Percentiles rank a stretch among this genome's conserved stretches.
Evolutionary conservation across 352 stramenopile species (phyloP).

Genomic region (Pythium scleroteichum): DNA sequence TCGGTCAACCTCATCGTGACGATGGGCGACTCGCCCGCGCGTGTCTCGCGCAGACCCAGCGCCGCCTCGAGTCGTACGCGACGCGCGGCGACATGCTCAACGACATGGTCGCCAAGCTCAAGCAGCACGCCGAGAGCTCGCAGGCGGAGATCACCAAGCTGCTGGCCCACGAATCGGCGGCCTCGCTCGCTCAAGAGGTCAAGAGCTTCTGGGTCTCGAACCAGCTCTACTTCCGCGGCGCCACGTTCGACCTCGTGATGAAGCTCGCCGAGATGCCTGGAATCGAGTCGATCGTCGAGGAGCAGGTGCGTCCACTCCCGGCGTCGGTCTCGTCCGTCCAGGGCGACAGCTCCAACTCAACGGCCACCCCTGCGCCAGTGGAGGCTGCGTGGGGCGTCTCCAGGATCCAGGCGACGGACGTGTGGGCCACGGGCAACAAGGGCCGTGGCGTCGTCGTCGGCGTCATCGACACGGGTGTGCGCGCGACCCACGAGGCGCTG

Average conservation of each 20-base stretch:
- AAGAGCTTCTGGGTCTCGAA: constrained; percentile 42
- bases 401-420: constrained; percentile 17
- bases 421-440: constrained; percentile 29
- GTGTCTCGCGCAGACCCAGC: constrained; percentile 4
- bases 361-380: neutral
- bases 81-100: constrained; percentile 12
- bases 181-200: neutral
- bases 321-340: neutral
- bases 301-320: constrained; percentile 7
- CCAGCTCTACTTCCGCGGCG: constrained; percentile 35
- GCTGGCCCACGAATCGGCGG: constrained; percentile 3
- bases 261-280: constrained; percentile 13
- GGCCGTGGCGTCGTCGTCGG: constrained; percentile 30
- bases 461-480: constrained; percentile 36
- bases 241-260: constrained; percentile 24
- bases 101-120: constrained; percentile 15
- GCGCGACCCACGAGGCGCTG: constrained; percentile 25
- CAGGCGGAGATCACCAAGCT: constrained; percentile 16
- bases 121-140: constrained; percentile 15
- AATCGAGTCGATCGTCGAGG: constrained; percentile 12
- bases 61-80: neutral
- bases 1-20: constrained; percentile 32
- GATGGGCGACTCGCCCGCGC: constrained; percentile 15
- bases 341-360: neutral
- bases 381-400: constrained; percentile 24